phyloP scores from a whole-genome alignment of 768 basidiomycete genomes.

The Phanerochaete carnosa region DNA sequence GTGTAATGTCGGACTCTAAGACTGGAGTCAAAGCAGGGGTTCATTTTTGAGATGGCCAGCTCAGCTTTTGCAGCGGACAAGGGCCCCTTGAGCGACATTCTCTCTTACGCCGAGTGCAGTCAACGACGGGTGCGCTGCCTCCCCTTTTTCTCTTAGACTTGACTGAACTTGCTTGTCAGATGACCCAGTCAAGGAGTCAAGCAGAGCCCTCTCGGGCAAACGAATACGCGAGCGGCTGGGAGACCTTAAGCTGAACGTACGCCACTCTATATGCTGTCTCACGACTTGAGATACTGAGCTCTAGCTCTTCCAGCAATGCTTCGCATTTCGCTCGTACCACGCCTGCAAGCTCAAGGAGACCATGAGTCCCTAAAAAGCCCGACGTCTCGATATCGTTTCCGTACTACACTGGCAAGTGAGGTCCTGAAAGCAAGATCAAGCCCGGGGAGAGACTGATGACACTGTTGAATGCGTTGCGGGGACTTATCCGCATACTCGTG shows the following conservation, averaged over 20 bases:
- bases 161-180: too few species aligned
- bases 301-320: constrained; percentile 81
- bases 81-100: too few species aligned
- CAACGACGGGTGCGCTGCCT: too few species aligned
- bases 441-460: constrained; percentile 60
- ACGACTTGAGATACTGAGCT: not conserved
- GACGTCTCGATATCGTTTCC: constrained; percentile 76
- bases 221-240: too few species aligned
- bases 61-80: too few species aligned
- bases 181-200: constrained; percentile 30
- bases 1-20: too few species aligned
- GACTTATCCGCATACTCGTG: constrained; percentile 87
- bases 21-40: too few species aligned
- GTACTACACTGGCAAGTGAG: constrained; percentile 71
- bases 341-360: constrained; percentile 84
- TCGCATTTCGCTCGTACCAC: constrained; percentile 85
- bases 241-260: constrained; percentile 87
- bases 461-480: constrained; percentile 70
- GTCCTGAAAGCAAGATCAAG: constrained; percentile 64
- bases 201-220: constrained; percentile 35
- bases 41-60: too few species aligned
- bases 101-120: too few species aligned
- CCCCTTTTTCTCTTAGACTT: too few species aligned
- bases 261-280: constrained; percentile 26
- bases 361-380: constrained; percentile 96